Percentiles rank a stretch among this genome's conserved stretches.
Evolutionary conservation across 1,139 yeast species (phyloP).

Genomic region (Arxiozyma heterogenica): DNA sequence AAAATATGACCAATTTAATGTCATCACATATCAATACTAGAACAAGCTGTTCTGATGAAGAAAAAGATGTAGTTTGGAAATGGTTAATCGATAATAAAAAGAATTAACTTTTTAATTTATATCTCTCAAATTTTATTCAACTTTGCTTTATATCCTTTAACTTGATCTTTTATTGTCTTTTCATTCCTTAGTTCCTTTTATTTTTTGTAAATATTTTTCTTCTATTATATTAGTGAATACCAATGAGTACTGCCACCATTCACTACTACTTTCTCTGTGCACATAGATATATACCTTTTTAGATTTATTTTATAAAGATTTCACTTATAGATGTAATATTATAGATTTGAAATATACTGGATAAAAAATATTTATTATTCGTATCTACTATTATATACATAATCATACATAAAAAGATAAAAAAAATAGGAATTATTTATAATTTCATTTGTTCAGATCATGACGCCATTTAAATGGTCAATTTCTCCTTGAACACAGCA

Average conservation of each 20-base stretch:
- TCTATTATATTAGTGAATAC: too few species aligned
- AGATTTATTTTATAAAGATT: not conserved
- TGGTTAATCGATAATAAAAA: constrained; percentile 60
- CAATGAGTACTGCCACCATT: too few species aligned
- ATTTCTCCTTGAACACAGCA: constrained; percentile 49
- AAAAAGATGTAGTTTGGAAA: constrained; percentile 57
- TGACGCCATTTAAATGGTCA: constrained; percentile 22
- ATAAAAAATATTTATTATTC: not conserved
- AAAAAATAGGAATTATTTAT: not conserved
- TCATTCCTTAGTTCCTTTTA: not conserved
- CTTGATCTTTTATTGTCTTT: not conserved
- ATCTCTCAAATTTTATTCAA: not conserved
- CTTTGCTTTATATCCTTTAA: not conserved
- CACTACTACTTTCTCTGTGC: too few species aligned
- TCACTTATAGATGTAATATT: not conserved
- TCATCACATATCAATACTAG: not conserved
- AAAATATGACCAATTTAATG: not conserved
- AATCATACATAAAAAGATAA: not conserved
- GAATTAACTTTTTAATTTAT: constrained; percentile 14
- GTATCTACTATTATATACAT: not conserved
- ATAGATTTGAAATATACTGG: not conserved
- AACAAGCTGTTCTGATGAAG: constrained; percentile 33
- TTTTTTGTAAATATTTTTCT: not conserved
- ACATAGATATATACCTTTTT: too few species aligned
- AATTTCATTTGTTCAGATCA: not conserved